phyloP scores from a whole-genome alignment of 108 stramenopile species.

The Fistulifera pelliculosa region DNA sequence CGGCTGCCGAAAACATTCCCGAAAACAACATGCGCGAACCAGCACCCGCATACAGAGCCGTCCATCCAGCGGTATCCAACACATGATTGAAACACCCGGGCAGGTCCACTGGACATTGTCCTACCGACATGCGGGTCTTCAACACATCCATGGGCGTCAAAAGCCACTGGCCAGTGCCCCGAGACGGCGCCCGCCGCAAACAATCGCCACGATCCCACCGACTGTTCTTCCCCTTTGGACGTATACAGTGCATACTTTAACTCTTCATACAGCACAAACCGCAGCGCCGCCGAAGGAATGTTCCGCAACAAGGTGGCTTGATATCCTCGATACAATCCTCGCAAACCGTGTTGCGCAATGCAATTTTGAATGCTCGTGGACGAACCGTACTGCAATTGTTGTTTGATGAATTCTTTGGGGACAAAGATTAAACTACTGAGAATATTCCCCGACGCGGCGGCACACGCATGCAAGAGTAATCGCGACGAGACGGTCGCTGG shows the following conservation, averaged over 20 bases:
- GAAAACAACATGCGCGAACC: constrained; percentile 32
- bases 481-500: constrained; percentile 5
- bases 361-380: constrained; percentile 8
- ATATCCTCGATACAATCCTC: constrained; percentile 53
- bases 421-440: constrained; percentile 55
- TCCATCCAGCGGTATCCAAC: constrained; percentile 17
- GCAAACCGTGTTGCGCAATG: constrained; percentile 31
- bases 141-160: constrained; percentile 67
- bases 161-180: constrained; percentile 40
- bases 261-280: constrained; percentile 66
- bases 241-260: constrained; percentile 24
- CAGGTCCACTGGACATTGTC: constrained; percentile 24
- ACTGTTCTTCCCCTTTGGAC: neutral
- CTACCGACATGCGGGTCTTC: constrained; percentile 47
- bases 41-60: constrained; percentile 35
- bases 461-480: constrained; percentile 38
- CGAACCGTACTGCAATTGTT: constrained; percentile 38
- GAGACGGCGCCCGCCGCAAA: constrained; percentile 52
- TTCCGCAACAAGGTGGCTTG: constrained; percentile 56
- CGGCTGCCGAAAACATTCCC: constrained; percentile 35
- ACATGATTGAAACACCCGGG: constrained; percentile 17
- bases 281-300: constrained; percentile 56
- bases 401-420: constrained; percentile 71
- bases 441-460: constrained; percentile 69
- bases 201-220: constrained; percentile 9